Percentiles rank a stretch among this genome's conserved stretches.
phyloP scores from a whole-genome alignment of 2,329 filamentous ascomycete species.

The Pseudogymnoascus verrucosus region DNA sequence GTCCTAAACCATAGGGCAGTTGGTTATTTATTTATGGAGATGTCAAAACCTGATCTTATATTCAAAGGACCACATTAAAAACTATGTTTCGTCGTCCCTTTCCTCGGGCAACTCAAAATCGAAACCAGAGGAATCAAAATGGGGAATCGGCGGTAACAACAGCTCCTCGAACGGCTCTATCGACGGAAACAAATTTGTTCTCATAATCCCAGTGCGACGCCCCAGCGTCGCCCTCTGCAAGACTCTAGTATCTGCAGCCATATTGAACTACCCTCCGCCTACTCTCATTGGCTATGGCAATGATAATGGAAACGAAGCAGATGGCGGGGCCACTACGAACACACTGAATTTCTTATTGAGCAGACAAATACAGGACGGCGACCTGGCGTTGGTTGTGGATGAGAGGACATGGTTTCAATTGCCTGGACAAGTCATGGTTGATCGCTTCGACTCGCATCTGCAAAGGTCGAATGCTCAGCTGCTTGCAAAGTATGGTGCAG shows the following conservation, averaged over 20 bases:
- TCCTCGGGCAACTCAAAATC: background rate
- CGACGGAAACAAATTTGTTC: slow-evolving; percentile 39
- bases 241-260: slow-evolving; percentile 46
- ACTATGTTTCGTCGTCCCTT: background rate
- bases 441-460: slow-evolving; percentile 43
- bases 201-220: slow-evolving; percentile 44
- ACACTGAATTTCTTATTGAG: slow-evolving; percentile 37
- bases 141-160: background rate
- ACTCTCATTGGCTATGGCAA: slow-evolving; percentile 41
- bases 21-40: background rate
- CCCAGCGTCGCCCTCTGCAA: slow-evolving; percentile 42
- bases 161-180: background rate
- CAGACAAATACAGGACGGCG: slow-evolving; percentile 41
- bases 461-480: slow-evolving; percentile 40
- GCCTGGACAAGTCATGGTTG: slow-evolving; percentile 46
- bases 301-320: slow-evolving; percentile 11
- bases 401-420: slow-evolving; percentile 44
- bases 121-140: background rate
- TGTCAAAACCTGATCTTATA: background rate
- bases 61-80: background rate
- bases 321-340: slow-evolving; percentile 12
- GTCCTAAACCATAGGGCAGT: background rate
- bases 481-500: slow-evolving; percentile 17
- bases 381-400: slow-evolving; percentile 48
- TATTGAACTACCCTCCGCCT: slow-evolving; percentile 51